Base-by-base conservation (phyloP, 75 land plant genomes). In the Isoetes taiwanensis region DNA sequence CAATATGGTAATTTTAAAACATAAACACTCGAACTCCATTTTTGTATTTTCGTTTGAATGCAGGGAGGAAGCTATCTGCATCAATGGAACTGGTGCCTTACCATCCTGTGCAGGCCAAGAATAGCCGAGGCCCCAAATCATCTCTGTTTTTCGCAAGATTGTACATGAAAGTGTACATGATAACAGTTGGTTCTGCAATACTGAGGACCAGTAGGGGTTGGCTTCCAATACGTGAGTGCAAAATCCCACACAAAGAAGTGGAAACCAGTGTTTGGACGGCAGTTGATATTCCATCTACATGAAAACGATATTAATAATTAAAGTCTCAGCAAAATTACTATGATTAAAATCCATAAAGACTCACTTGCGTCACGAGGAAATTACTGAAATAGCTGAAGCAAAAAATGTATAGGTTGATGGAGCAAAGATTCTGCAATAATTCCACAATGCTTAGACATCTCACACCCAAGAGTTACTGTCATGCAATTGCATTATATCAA, bases 121-220 rank as follows among this genome's bases (percentile, higher is more conserved):
- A 81, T 16, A 85, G 57, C 52, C 43, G 53, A 0, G 43, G 34
- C 3, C 88, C 91, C 40, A 86, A 38, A 24, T 63, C 74, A 28
- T 40, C 56, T 61, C 66, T 62, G 23, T 56, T 66, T 57, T 91
- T 86, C 6, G 94, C 94, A 52, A 91, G 86, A 58, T 72, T 74
- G 61, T 72, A 91, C 97, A 91, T 76, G 60, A 91, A 91, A 0
- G 88, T 83, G 57, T 86, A 91, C 83, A 91, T 81, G n/a, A 91
- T 65, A 16, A 88, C 94, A 20, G 97, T 91, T 0, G 97, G 97
- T 63, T 91, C 97, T 23, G 97, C 94, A 12, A 91, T 88, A 23
- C 97, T 94, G 33, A 91, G 73, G 29, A 91, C 81, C 29, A 91
- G 73, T 58, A 91, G 61, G 25, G 97, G 97, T 54, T 91, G 97